These are phyloP conservation scores for Zasmidium citrigriseum DNA, from an alignment of 2,329 filamentous ascomycete genomes.

Conservation along the genomic window DNA sequence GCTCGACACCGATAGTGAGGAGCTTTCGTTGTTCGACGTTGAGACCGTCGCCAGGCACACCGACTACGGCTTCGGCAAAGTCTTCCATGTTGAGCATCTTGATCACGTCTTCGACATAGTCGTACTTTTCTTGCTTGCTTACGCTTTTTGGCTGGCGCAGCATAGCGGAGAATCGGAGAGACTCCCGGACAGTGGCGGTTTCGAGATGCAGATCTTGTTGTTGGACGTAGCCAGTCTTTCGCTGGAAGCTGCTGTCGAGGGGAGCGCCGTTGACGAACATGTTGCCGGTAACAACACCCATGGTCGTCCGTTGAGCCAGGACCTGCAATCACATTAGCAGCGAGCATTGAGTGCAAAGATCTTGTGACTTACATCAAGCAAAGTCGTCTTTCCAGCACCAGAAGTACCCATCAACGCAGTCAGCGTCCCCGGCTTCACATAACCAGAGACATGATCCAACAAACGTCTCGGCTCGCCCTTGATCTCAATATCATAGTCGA, in stretches of 20 bases:
- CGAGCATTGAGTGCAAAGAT: not conserved
- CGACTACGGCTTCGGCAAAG: conserved; percentile 64
- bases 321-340: conserved; percentile 31
- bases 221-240: conserved; percentile 68
- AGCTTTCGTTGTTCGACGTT: conserved; percentile 65
- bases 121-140: conserved; percentile 59
- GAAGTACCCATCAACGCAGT: conserved; percentile 26
- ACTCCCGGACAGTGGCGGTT: conserved; percentile 58
- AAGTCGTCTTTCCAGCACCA: conserved; percentile 62
- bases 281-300: conserved; percentile 65
- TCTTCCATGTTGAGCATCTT: conserved; percentile 68
- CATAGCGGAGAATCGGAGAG: conserved; percentile 57
- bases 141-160: conserved; percentile 58
- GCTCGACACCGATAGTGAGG: conserved; percentile 56
- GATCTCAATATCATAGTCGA: conserved; percentile 56
- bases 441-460: conserved; percentile 56
- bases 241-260: conserved; percentile 60
- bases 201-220: conserved; percentile 64
- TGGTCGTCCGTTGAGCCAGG: conserved; percentile 58
- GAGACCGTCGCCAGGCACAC: conserved; percentile 61
- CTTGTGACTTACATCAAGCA: conserved; percentile 49
- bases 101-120: conserved; percentile 65
- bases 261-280: conserved; percentile 66
- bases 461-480: conserved; percentile 54
- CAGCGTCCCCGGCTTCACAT: conserved; percentile 53